These are phyloP conservation scores for Erysimum cheiranthoides DNA, from an alignment of 345 rosid genomes.

Conservation along the genomic window DNA sequence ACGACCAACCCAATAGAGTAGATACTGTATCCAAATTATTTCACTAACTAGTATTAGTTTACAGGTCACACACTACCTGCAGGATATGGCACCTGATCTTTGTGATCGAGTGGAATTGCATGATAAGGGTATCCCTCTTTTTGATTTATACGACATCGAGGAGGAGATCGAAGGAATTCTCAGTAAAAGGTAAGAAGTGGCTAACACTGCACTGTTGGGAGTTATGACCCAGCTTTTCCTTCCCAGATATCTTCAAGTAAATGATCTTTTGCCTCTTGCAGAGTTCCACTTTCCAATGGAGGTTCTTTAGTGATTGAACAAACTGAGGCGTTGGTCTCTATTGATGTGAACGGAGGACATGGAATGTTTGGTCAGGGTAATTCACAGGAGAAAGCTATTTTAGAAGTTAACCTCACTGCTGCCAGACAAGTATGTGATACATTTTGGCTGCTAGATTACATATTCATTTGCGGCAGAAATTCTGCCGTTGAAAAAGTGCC, in stretches of 20 bases:
- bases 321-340: conserved; percentile 96
- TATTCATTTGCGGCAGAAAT: conserved; percentile 22
- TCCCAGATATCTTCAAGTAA: conserved; percentile 25
- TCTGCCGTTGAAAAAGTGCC: not conserved
- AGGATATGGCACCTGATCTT: conserved; percentile 96
- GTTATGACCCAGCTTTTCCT: conserved; percentile 14
- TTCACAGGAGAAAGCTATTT: conserved; percentile 90
- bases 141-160: conserved; percentile 85
- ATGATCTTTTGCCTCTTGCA: conserved; percentile 43
- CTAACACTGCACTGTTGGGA: conserved; percentile 4
- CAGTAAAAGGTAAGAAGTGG: conserved; percentile 76
- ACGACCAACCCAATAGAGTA: not conserved
- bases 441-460: conserved; percentile 20
- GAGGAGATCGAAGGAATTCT: conserved; percentile 87
- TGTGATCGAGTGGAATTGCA: conserved; percentile 85
- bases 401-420: conserved; percentile 93
- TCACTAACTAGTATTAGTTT: conserved; percentile 41
- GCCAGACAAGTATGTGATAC: conserved; percentile 77
- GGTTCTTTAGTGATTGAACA: conserved; percentile 98
- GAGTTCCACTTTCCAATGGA: conserved; percentile 89
- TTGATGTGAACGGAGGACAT: conserved; percentile 99
- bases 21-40: conserved; percentile 25
- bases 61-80: conserved; percentile 95
- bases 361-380: conserved; percentile 89
- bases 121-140: conserved; percentile 76